phyloP scores from a whole-genome alignment of 768 basidiomycete genomes.

The Naganishia randhawae region DNA sequence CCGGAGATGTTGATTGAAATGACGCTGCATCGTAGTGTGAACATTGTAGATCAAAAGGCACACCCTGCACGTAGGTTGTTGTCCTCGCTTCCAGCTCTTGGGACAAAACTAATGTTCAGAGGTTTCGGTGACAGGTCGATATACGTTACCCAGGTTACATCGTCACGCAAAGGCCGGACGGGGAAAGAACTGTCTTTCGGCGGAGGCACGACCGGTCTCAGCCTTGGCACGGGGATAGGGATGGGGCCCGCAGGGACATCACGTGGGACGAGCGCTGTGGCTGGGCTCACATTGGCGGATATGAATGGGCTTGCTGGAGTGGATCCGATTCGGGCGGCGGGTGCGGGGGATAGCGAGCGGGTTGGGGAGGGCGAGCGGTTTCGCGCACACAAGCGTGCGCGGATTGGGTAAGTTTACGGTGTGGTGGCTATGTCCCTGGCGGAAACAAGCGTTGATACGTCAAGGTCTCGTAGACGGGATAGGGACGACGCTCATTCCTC shows the following conservation, averaged over 20 bases:
- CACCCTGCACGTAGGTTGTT: conserved; percentile 80
- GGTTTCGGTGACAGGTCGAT: conserved; percentile 49
- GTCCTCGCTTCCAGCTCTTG: conserved; percentile 9
- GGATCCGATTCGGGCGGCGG: neutral
- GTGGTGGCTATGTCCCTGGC: neutral
- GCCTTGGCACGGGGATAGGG: conserved; percentile 11
- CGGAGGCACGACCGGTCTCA: neutral
- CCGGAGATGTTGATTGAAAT: neutral
- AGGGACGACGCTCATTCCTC: neutral
- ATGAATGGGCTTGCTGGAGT: neutral
- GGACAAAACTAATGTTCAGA: conserved; percentile 44
- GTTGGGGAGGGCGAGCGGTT: neutral
- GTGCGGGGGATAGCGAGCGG: neutral
- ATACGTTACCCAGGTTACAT: conserved; percentile 42
- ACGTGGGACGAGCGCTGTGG: conserved; percentile 56
- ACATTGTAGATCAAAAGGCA: conserved; percentile 83
- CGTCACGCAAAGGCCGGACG: conserved; percentile 28
- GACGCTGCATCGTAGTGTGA: conserved; percentile 47
- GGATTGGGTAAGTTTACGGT: neutral
- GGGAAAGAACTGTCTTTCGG: conserved; percentile 9
- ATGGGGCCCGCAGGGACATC: conserved; percentile 52
- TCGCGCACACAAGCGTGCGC: neutral
- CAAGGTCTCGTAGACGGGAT: neutral
- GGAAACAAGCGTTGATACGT: neutral
- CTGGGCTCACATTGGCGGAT: conserved; percentile 5